Conservation (phyloP, 202 grass and related monocot species). For the Panicum virgatum region DNA sequence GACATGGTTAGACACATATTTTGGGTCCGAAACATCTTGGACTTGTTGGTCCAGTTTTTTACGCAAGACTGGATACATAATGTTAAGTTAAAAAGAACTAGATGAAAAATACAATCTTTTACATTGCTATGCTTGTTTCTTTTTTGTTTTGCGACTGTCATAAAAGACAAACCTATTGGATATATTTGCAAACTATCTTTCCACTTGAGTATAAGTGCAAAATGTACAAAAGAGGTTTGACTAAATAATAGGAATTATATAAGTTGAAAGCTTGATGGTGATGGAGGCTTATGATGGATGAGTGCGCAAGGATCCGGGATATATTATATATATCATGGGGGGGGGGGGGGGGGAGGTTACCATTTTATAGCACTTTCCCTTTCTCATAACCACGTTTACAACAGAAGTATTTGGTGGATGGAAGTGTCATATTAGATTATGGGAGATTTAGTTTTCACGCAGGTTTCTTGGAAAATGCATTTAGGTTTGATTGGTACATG, state of each 20-base stretch:
- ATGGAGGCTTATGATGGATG: constrained; percentile 18
- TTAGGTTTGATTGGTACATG: background rate
- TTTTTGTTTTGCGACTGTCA: background rate
- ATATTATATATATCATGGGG: background rate
- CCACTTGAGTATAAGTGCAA: background rate
- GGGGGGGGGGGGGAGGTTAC: too few species aligned
- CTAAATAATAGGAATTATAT: background rate
- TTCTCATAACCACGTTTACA: background rate
- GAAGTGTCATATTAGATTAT: background rate
- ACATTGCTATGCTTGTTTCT: background rate
- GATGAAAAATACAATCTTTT: background rate
- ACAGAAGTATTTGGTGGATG: background rate
- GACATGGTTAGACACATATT: too few species aligned
- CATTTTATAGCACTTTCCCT: background rate
- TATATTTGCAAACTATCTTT: background rate
- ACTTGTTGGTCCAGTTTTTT: too few species aligned
- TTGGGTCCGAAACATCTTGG: too few species aligned
- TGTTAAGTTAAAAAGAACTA: too few species aligned
- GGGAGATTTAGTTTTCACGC: background rate
- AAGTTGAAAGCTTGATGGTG: constrained; percentile 20
- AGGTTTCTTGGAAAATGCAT: background rate
- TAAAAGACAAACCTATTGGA: background rate
- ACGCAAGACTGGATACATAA: background rate
- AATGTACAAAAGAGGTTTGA: constrained; percentile 14
- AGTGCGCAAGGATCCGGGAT: background rate